Percentiles rank a stretch among this genome's conserved stretches.
phyloP scores from a whole-genome alignment of 176 grass and related monocot species.

The Zea mays region Zm-B73-REFERENCE-NAM-5.0 NC_050100.1:1851001-1851500 shows the following conservation, averaged over 20 bases:
- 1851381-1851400: constrained; percentile 51
- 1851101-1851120: constrained; percentile 61
- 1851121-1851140: constrained; percentile 65
- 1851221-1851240: constrained; percentile 73
- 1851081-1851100: neutral
- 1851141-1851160: constrained; percentile 50
- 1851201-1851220: constrained; percentile 64
- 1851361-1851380: neutral
- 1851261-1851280: constrained; percentile 74
- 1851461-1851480: too few species aligned
- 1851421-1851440: neutral
- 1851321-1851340: constrained; percentile 71
- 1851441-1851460: too few species aligned
- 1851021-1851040: neutral
- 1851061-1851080: neutral
- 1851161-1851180: constrained; percentile 52
- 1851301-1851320: constrained; percentile 81
- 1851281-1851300: constrained; percentile 50
- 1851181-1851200: constrained; percentile 23
- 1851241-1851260: constrained; percentile 78
- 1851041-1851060: neutral
- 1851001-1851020: constrained; percentile 73
- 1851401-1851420: neutral
- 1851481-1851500: neutral
- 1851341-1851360: too few species aligned